Conservation (phyloP, 495 filamentous ascomycete genomes). For the Penicillium salamii region DNA sequence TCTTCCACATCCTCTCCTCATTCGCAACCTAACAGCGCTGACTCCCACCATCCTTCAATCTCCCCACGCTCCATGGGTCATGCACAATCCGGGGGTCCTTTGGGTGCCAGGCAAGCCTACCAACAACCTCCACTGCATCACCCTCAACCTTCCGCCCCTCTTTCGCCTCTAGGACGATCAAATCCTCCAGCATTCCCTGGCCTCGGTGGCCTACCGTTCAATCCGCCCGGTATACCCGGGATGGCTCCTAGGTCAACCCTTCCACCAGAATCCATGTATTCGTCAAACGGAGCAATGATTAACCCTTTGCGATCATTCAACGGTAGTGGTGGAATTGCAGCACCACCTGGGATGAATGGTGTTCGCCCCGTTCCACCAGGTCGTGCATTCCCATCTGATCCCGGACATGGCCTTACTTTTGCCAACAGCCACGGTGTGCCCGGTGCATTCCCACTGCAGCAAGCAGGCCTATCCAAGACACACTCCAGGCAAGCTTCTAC, state of each 20-base stretch:
- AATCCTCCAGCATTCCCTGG: conserved; percentile 47
- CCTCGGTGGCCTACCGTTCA: conserved; percentile 48
- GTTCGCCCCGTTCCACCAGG: conserved; percentile 57
- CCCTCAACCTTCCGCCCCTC: conserved; percentile 49
- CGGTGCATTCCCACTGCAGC: conserved; percentile 31
- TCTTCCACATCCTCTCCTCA: conserved; percentile 66
- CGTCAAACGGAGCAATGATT: conserved; percentile 43
- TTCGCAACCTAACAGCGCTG: conserved; percentile 39
- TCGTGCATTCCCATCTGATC: conserved; percentile 62
- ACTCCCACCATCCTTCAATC: conserved; percentile 34
- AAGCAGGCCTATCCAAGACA: conserved; percentile 38
- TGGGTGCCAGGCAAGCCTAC: conserved; percentile 28
- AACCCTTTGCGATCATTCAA: conserved; percentile 52
- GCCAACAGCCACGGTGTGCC: conserved; percentile 33
- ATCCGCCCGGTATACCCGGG: conserved; percentile 57
- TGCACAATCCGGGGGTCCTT: conserved; percentile 32
- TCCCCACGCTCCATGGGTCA: conserved; percentile 42
- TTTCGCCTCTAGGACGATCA: conserved; percentile 53
- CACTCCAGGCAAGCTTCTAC: conserved; percentile 61
- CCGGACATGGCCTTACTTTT: conserved; percentile 35
- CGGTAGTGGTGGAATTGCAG: conserved; percentile 56
- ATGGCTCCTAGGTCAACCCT: conserved; percentile 36
- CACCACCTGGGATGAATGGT: conserved; percentile 58
- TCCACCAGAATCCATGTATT: conserved; percentile 54
- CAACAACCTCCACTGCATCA: conserved; percentile 45